Percentiles rank a stretch among this genome's conserved stretches.
Evolutionary conservation across 148 eudicot species (phyloP).

Genomic region (Rhododendron vialii): DNA sequence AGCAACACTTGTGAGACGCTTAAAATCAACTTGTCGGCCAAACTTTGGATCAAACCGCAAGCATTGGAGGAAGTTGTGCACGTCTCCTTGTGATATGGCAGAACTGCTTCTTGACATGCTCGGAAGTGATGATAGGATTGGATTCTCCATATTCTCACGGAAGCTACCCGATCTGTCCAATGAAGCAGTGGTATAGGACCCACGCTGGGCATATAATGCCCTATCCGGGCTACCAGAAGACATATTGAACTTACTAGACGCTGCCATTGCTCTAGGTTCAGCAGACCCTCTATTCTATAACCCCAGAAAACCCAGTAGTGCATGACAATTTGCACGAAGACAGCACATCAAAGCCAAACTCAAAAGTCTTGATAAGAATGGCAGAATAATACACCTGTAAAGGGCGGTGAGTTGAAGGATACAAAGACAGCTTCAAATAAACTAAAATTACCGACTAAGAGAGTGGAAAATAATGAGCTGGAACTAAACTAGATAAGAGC

Average conservation of each 20-base stretch:
- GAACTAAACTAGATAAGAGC: conserved; percentile 1
- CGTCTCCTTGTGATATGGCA: conserved; percentile 45
- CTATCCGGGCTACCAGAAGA: conserved; percentile 57
- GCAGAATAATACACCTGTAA: conserved; percentile 12
- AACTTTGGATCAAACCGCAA: conserved; percentile 57
- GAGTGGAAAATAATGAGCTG: neutral
- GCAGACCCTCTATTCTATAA: conserved; percentile 25
- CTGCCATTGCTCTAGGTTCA: conserved; percentile 49
- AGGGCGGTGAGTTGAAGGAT: neutral
- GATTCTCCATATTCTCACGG: conserved; percentile 57
- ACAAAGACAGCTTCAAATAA: neutral
- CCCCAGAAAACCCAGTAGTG: conserved; percentile 33
- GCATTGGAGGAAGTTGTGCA: conserved; percentile 48
- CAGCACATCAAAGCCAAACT: conserved; percentile 31
- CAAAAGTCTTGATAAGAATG: neutral
- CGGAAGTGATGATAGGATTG: conserved; percentile 50
- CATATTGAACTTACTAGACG: conserved; percentile 59
- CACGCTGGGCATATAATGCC: conserved; percentile 46
- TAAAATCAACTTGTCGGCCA: conserved; percentile 40
- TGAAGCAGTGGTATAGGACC: conserved; percentile 35
- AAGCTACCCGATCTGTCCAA: conserved; percentile 65
- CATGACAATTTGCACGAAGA: conserved; percentile 42
- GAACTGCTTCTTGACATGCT: conserved; percentile 62
- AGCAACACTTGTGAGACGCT: conserved; percentile 35
- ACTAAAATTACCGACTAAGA: neutral